Evolutionary conservation across 345 rosid species (phyloP).

Genomic region (Clarkia xantiana): DNA sequence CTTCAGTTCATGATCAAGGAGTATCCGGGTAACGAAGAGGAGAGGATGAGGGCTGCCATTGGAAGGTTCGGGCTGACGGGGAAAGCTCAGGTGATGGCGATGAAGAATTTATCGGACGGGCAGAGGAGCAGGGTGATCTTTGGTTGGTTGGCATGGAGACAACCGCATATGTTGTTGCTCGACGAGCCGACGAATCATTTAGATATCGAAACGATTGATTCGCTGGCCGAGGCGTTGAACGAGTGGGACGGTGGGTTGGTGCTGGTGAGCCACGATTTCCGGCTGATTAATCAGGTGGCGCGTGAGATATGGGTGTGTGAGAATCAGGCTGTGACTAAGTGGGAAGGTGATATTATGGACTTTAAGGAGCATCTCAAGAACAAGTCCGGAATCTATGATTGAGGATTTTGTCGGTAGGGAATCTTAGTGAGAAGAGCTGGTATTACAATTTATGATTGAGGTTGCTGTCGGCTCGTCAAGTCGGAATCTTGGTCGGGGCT

Average conservation of each 20-base stretch:
- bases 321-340: slow-evolving; percentile 30
- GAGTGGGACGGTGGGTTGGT: slow-evolving; percentile 49
- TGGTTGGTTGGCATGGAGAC: slow-evolving; percentile 92
- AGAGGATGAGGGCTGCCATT: slow-evolving; percentile 85
- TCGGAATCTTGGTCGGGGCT: too few species aligned
- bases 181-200: slow-evolving; percentile 97
- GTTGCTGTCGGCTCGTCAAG: too few species aligned
- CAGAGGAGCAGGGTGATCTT: slow-evolving; percentile 92
- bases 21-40: slow-evolving; percentile 91
- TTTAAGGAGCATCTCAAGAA: slow-evolving; percentile 30
- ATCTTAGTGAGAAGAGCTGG: not conserved
- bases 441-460: too few species aligned
- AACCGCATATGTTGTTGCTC: slow-evolving; percentile 79
- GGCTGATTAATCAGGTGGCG: slow-evolving; percentile 47
- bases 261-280: slow-evolving; percentile 41
- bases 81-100: slow-evolving; percentile 94
- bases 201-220: slow-evolving; percentile 95
- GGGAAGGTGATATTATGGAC: slow-evolving; percentile 43
- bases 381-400: slow-evolving; percentile 61
- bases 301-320: slow-evolving; percentile 41
- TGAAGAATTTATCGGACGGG: slow-evolving; percentile 96
- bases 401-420: not conserved
- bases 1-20: slow-evolving; percentile 74
- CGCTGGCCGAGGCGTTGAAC: slow-evolving; percentile 43
- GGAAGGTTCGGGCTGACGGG: slow-evolving; percentile 88